Conservation (phyloP, 768 basidiomycete species). For the Gyrodon lividus region DNA sequence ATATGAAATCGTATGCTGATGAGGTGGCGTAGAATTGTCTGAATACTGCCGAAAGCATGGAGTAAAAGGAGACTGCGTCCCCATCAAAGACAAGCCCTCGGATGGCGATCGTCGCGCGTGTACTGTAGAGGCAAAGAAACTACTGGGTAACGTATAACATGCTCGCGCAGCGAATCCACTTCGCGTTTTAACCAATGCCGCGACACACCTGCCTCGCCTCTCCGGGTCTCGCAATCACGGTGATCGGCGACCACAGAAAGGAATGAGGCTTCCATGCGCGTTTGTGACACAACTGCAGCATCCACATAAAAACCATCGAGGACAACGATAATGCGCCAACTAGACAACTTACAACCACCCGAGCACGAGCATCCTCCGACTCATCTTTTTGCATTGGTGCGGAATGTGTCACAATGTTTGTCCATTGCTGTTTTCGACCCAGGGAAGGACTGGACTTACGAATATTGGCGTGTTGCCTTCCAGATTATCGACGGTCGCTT, state of each 20-base stretch:
- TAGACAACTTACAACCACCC: slow-evolving; percentile 18
- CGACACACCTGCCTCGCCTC: slow-evolving; percentile 36
- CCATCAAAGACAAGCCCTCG: slow-evolving; percentile 6
- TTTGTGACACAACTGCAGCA: slow-evolving; percentile 31
- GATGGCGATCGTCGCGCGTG: slow-evolving; percentile 6
- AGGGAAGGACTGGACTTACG: background rate
- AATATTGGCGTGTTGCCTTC: background rate
- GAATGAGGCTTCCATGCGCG: slow-evolving; percentile 41
- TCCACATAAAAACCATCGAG: slow-evolving; percentile 30
- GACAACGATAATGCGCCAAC: slow-evolving; percentile 14
- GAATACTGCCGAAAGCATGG: background rate
- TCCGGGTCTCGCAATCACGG: slow-evolving; percentile 29
- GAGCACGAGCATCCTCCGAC: slow-evolving; percentile 16
- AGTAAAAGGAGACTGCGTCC: background rate
- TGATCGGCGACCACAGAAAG: slow-evolving; percentile 28
- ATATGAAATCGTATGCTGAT: slow-evolving; percentile 2
- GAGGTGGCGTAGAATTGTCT: background rate
- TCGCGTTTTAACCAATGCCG: slow-evolving; percentile 18
- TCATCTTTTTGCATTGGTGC: slow-evolving; percentile 15
- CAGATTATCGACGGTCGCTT: slow-evolving; percentile 78
- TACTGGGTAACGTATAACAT: background rate
- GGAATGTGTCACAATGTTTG: slow-evolving; percentile 76
- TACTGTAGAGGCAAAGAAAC: slow-evolving; percentile 13
- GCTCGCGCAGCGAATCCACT: slow-evolving; percentile 22
- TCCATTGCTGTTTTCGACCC: slow-evolving; percentile 8